Percentiles rank a stretch among this genome's conserved stretches.
phyloP scores from a whole-genome alignment of 306 rosid genomes.

The Fragaria iinumae region DNA sequence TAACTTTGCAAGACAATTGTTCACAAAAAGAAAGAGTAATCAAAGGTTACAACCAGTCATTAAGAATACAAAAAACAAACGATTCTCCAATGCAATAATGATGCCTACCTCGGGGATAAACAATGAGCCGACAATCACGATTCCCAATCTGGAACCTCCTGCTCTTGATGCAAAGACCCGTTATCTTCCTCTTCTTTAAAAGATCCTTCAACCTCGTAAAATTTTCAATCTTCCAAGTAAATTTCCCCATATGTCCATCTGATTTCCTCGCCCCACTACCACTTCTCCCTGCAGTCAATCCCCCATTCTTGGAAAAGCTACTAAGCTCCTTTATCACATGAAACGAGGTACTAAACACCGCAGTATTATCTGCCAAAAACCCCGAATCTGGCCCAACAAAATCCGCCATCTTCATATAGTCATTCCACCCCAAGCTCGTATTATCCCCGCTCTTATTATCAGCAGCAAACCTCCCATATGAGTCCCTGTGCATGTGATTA shows the following conservation, averaged over 20 bases:
- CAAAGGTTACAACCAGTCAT: constrained; percentile 25
- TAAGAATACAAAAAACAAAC: background rate
- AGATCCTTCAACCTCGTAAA: constrained; percentile 94
- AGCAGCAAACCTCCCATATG: constrained; percentile 92
- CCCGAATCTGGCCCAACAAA: constrained; percentile 81
- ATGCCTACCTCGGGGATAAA: constrained; percentile 94
- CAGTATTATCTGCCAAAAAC: constrained; percentile 78
- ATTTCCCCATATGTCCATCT: constrained; percentile 93
- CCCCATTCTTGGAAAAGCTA: constrained; percentile 90
- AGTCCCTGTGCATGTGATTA: constrained; percentile 97
- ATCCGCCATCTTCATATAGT: constrained; percentile 95
- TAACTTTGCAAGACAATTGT: constrained; percentile 17
- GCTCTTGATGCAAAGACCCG: constrained; percentile 98
- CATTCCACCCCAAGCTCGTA: constrained; percentile 99
- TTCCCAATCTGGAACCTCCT: constrained; percentile 97
- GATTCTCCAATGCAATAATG: constrained; percentile 23
- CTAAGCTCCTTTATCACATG: constrained; percentile 94
- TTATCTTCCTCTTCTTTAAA: constrained; percentile 92
- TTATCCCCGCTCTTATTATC: constrained; percentile 98
- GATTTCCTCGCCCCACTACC: constrained; percentile 81
- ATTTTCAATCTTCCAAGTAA: constrained; percentile 95
- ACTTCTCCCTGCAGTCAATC: constrained; percentile 62
- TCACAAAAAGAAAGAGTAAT: constrained; percentile 12
- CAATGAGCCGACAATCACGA: constrained; percentile 94
- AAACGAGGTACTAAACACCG: constrained; percentile 86